Base-by-base conservation (phyloP, 2,329 filamentous ascomycete species). In the Metarhizium brunneum region DNA sequence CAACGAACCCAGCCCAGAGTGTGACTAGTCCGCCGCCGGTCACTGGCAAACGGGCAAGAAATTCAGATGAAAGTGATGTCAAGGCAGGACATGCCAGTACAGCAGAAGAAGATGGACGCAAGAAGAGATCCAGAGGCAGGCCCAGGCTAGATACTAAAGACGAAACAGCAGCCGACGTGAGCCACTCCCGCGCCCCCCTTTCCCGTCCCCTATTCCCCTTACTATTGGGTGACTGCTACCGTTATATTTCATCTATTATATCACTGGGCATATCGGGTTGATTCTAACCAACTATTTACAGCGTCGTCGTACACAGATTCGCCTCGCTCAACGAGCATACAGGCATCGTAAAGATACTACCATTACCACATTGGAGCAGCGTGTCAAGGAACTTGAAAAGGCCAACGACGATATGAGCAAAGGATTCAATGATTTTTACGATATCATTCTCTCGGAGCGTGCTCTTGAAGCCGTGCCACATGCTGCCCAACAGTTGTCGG, bases 241-340 rank as follows among this genome's bases (percentile, higher is more conserved):
- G 4, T 20, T 29, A 30, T 29, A 7, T 14, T 13, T 25, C n/a
- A 25, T 47, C 18, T 20, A 25, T 25, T 25, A 25, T 25, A 25
- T 25, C 25, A 5, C 14, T 14, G 25, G 20, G 16, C 3, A 52
- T 47, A 18, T 18, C 29, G 20, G 20, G 20, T 13, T 20, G 32
- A 29, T 54, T 52, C 42, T 45, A 48, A 32, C 45, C 38, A 29
- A 25, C 35, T 48, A 58, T 50, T 45, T 32, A 45, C 45, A 88
- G 87, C 86, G 90, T 59, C 86, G 91, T 53, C 82, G 91, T 54
- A 92, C 89, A 5, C 91, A 96, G 67, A 94, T 96, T 60, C 85
- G 91, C 29, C 80, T 92, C 54, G 91, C 91, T 2, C 91, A 95
- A 68, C 78, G 90, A 61, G 90, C 90, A 1, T 95, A 95, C 66